These are phyloP conservation scores for Corchorus capsularis DNA, from an alignment of 345 rosid genomes.

Conservation along the genomic window DNA sequence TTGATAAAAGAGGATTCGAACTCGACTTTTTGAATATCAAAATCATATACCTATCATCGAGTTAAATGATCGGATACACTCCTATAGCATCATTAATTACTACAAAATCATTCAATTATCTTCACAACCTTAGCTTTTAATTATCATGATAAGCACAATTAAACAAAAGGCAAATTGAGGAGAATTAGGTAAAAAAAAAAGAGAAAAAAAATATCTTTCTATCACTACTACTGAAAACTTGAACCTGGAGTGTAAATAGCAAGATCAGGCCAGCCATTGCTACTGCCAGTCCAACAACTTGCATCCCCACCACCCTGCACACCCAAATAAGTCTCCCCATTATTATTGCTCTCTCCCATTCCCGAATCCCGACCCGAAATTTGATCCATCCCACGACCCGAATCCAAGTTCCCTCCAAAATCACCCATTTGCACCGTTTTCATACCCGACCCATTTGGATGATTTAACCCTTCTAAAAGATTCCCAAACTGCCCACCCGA, in stretches of 20 bases:
- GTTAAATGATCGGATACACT: no score
- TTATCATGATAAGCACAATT: slow-evolving; percentile 17
- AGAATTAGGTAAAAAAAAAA: neutral
- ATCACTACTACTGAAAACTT: slow-evolving; percentile 37
- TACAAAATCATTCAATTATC: neutral
- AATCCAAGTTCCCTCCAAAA: slow-evolving; percentile 34
- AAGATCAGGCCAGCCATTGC: slow-evolving; percentile 70
- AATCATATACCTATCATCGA: neutral
- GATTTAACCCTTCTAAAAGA: slow-evolving; percentile 44
- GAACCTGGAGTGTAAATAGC: slow-evolving; percentile 70
- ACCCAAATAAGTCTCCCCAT: slow-evolving; percentile 32
- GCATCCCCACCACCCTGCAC: slow-evolving; percentile 30
- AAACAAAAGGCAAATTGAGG: neutral
- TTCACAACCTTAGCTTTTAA: slow-evolving; percentile 12
- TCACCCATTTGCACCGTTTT: slow-evolving; percentile 39
- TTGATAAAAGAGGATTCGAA: neutral
- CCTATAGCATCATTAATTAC: slow-evolving; percentile 7
- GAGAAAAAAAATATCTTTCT: neutral
- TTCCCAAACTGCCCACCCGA: slow-evolving; percentile 47
- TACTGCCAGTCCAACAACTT: slow-evolving; percentile 40
- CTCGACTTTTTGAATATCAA: neutral
- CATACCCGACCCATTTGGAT: slow-evolving; percentile 44
- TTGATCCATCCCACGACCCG: slow-evolving; percentile 25
- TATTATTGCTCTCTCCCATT: slow-evolving; percentile 24
- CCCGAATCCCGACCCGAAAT: slow-evolving; percentile 24